Conservation (phyloP, 1,284 basidiomycete species). For the Neonothopanus nambi region DNA sequence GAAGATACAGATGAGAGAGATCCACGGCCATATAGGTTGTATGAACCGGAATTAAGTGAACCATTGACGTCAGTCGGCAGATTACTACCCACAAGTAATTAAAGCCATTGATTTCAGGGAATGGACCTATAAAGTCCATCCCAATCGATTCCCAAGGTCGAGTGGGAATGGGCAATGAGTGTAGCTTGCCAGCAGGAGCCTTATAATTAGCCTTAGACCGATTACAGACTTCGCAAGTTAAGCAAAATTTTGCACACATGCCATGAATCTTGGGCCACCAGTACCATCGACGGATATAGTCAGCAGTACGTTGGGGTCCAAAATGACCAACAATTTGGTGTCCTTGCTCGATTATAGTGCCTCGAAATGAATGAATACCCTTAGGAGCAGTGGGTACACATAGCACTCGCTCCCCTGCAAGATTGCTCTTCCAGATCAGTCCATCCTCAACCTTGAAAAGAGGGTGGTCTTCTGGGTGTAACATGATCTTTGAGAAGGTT, state of each 20-base stretch:
- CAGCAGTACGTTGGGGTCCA: constrained; percentile 22
- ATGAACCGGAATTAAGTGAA: constrained; percentile 20
- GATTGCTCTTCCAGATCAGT: constrained; percentile 22
- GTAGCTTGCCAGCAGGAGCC: constrained; percentile 23
- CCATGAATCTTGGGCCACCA: constrained; percentile 33
- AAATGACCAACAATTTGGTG: constrained; percentile 28
- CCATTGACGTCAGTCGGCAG: too few relatives aligned
- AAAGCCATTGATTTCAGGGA: too few relatives aligned
- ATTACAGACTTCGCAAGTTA: constrained; percentile 25
- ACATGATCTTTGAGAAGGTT: constrained; percentile 17
- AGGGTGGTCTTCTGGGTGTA: constrained; percentile 15
- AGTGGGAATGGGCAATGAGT: constrained; percentile 26
- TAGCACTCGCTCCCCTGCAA: constrained; percentile 11
- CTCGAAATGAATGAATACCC: constrained; percentile 13
- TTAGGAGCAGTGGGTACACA: constrained; percentile 11
- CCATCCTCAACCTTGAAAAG: constrained; percentile 20
- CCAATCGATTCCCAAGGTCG: too few relatives aligned
- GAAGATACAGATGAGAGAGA: constrained; percentile 21
- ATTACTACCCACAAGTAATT: too few relatives aligned
- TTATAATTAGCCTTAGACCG: constrained; percentile 19
- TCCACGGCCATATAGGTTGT: constrained; percentile 18
- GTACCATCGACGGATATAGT: constrained; percentile 29
- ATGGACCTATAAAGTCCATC: too few relatives aligned
- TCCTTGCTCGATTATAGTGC: constrained; percentile 22
- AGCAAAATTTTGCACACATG: constrained; percentile 21